These are phyloP conservation scores for Ceratobasidium theobromae DNA, from an alignment of 1,284 basidiomycete genomes.

Conservation along the genomic window DNA sequence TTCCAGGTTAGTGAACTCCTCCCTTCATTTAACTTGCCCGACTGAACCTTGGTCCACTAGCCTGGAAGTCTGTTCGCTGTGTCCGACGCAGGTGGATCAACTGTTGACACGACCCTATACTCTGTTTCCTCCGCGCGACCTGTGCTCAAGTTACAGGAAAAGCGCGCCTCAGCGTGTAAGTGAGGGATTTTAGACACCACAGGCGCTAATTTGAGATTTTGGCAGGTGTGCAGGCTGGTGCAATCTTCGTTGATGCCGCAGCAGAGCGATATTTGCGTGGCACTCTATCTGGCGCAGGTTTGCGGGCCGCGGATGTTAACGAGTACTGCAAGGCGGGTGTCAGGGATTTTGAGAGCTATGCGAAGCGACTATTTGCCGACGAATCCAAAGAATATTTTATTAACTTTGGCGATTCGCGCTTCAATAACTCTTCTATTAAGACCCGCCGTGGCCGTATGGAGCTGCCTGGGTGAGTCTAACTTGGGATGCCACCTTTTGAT, in stretches of 20 bases:
- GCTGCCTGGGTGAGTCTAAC: background rate
- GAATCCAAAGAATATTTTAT: background rate
- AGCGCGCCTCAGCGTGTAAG: slow-evolving; percentile 30
- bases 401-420: background rate
- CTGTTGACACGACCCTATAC: slow-evolving; percentile 36
- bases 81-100: slow-evolving; percentile 37
- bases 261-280: background rate
- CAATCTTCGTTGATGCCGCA: slow-evolving; percentile 3
- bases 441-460: slow-evolving; percentile 4
- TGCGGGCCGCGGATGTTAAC: background rate
- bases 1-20: slow-evolving; percentile 7
- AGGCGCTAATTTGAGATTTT: background rate
- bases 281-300: background rate
- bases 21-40: background rate
- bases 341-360: slow-evolving; percentile 18
- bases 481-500: background rate
- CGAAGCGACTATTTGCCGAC: slow-evolving; percentile 12
- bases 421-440: background rate
- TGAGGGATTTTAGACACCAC: background rate
- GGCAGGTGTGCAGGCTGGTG: slow-evolving; percentile 28
- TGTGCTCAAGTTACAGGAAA: slow-evolving; percentile 32
- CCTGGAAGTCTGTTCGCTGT: slow-evolving; percentile 31
- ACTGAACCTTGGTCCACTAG: background rate
- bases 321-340: slow-evolving; percentile 17
- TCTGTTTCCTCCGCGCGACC: slow-evolving; percentile 13